Evolutionary conservation across 2,329 filamentous ascomycete species (phyloP).

Genomic region (Aspergillus fischeri): DNA sequence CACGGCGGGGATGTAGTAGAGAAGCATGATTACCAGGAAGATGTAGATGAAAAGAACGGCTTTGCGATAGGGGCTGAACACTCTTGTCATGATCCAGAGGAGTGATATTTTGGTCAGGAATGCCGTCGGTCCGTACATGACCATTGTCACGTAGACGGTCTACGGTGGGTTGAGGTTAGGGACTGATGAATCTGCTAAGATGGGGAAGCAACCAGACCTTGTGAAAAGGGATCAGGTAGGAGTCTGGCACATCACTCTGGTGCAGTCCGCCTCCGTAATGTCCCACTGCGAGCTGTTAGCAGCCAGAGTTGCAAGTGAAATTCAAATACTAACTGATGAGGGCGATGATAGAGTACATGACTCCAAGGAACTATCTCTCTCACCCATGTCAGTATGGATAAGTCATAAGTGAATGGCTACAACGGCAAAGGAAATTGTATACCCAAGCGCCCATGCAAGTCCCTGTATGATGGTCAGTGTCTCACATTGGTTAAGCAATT

Average conservation of each 20-base stretch:
- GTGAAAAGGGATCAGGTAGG: conserved; percentile 30
- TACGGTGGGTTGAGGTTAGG: conserved; percentile 10
- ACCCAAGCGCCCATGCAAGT: conserved; percentile 17
- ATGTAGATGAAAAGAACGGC: conserved; percentile 37
- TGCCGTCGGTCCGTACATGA: conserved; percentile 46
- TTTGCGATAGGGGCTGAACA: conserved; percentile 42
- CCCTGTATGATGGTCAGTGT: conserved; percentile 7
- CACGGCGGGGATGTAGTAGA: conserved; percentile 40
- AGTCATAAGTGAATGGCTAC: not conserved
- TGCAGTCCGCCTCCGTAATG: conserved; percentile 37
- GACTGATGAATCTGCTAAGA: not conserved
- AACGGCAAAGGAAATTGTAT: not conserved
- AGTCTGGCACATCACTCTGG: conserved; percentile 27
- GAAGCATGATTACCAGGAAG: conserved; percentile 35
- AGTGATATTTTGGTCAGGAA: conserved; percentile 43
- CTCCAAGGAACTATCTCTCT: conserved; percentile 14
- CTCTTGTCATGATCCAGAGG: conserved; percentile 42
- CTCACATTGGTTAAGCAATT: not conserved
- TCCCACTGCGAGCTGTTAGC: conserved; percentile 22
- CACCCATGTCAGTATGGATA: not conserved
- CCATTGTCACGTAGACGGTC: conserved; percentile 42
- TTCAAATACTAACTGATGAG: conserved; percentile 19
- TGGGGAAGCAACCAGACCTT: conserved; percentile 24
- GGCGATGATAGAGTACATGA: conserved; percentile 21
- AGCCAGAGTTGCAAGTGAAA: not conserved